phyloP scores from a whole-genome alignment of 352 stramenopile species.

The Aphanomyces euteiches region DNA sequence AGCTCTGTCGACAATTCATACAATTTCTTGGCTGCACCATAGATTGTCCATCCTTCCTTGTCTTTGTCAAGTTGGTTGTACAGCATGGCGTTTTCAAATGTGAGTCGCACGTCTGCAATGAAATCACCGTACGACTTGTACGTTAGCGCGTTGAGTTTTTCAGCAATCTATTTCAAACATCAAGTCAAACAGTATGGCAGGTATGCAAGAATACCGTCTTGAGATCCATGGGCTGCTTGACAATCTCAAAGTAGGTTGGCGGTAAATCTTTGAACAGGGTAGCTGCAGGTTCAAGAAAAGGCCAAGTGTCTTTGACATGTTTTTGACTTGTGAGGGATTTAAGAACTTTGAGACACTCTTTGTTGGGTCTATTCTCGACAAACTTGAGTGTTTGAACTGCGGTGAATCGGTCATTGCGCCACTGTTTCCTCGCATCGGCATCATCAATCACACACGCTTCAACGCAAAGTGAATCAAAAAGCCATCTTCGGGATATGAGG shows the following conservation, averaged over 20 bases:
- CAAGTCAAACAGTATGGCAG: background rate
- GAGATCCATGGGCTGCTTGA: slow-evolving; percentile 80
- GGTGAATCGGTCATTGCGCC: slow-evolving; percentile 34
- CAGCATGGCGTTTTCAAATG: slow-evolving; percentile 78
- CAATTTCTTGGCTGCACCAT: slow-evolving; percentile 71
- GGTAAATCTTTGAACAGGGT: slow-evolving; percentile 70
- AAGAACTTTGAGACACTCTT: slow-evolving; percentile 75
- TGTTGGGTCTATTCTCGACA: slow-evolving; percentile 61
- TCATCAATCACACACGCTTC: slow-evolving; percentile 44
- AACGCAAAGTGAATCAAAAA: slow-evolving; percentile 78
- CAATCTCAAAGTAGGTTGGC: slow-evolving; percentile 74
- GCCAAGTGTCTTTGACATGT: slow-evolving; percentile 83
- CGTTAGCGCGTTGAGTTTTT: slow-evolving; percentile 60
- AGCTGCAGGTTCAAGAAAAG: slow-evolving; percentile 72
- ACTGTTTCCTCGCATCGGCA: slow-evolving; percentile 40
- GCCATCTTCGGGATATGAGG: slow-evolving; percentile 40
- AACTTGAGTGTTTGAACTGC: slow-evolving; percentile 28
- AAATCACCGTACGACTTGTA: slow-evolving; percentile 83
- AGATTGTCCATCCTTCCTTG: slow-evolving; percentile 76
- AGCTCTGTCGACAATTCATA: slow-evolving; percentile 64
- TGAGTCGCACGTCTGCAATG: slow-evolving; percentile 70
- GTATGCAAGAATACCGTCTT: slow-evolving; percentile 36
- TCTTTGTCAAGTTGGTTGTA: slow-evolving; percentile 82
- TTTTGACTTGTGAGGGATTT: slow-evolving; percentile 82
- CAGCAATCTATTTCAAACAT: slow-evolving; percentile 36